These are phyloP conservation scores for Allomyces javanicus DNA, from an alignment of 192 early-diverging fungal genomes.

Conservation along the genomic window DNA sequence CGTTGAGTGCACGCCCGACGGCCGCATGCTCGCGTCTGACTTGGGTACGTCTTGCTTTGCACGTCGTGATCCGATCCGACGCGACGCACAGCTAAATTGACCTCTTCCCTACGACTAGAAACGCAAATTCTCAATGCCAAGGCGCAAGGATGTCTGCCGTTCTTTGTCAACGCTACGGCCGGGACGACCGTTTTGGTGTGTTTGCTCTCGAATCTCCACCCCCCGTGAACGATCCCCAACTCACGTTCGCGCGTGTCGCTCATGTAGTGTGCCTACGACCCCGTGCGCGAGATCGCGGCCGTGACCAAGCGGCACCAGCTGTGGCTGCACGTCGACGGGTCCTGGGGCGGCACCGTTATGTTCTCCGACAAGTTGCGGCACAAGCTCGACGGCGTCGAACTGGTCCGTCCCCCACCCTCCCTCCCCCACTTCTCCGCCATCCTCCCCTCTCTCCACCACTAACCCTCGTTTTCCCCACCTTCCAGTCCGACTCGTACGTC, in stretches of 20 bases:
- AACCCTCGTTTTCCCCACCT: background rate
- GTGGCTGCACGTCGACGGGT: conserved; percentile 63
- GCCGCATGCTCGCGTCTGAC: conserved; percentile 33
- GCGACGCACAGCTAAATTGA: no score
- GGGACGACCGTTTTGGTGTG: conserved; percentile 59
- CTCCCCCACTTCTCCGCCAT: no score
- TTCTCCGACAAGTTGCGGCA: conserved; percentile 31
- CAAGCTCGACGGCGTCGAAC: conserved; percentile 24
- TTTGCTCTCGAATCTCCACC: background rate
- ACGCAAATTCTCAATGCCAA: background rate
- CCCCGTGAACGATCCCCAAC: background rate
- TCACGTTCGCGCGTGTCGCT: background rate
- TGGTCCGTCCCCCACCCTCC: conserved; percentile 11
- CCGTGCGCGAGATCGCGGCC: conserved; percentile 28
- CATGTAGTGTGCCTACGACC: conserved; percentile 48
- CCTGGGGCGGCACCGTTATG: conserved; percentile 50
- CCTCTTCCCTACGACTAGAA: background rate
- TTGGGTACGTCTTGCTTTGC: conserved; percentile 16
- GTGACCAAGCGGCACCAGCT: conserved; percentile 37
- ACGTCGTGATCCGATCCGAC: no score
- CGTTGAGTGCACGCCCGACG: conserved; percentile 38
- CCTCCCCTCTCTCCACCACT: no score
- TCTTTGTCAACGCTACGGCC: conserved; percentile 63
- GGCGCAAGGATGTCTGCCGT: conserved; percentile 32
- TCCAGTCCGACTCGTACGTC: conserved; percentile 40